These are phyloP conservation scores for Polygonum maritimum DNA, from an alignment of 148 eudicot species.

Conservation along the genomic window DNA sequence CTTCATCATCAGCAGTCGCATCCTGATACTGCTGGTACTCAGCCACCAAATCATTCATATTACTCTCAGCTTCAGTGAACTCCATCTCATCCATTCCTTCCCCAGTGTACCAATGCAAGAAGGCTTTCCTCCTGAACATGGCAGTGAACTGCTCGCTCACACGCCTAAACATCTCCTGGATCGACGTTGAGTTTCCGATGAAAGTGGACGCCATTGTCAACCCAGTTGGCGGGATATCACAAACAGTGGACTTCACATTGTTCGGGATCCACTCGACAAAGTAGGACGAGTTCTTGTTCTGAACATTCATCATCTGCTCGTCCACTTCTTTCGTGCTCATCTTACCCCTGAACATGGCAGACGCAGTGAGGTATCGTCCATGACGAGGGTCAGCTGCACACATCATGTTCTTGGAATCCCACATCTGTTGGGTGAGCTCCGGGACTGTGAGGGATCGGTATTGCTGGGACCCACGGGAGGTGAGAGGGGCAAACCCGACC, in stretches of 20 bases:
- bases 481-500: background rate
- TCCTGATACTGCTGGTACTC: background rate
- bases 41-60: conserved; percentile 17
- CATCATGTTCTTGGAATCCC: conserved; percentile 12
- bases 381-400: conserved; percentile 8
- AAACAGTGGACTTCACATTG: background rate
- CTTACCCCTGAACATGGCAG: conserved; percentile 3
- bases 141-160: conserved; percentile 4
- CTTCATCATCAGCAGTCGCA: background rate
- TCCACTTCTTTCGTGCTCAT: conserved; percentile 2
- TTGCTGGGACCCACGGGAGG: conserved; percentile 25
- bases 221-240: conserved; percentile 6
- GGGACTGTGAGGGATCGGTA: conserved; percentile 23
- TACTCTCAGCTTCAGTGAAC: conserved; percentile 1
- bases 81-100: conserved; percentile 9
- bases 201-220: background rate
- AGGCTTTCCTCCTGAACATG: conserved; percentile 6
- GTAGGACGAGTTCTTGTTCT: conserved; percentile 5
- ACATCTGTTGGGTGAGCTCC: conserved; percentile 16
- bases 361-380: background rate
- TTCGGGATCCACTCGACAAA: conserved; percentile 8
- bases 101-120: conserved; percentile 2
- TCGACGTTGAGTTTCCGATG: conserved; percentile 5
- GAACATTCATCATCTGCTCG: background rate
- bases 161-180: conserved; percentile 9